Base-by-base conservation (phyloP, 2,329 filamentous ascomycete species). In the Colletotrichum paranaense region DNA sequence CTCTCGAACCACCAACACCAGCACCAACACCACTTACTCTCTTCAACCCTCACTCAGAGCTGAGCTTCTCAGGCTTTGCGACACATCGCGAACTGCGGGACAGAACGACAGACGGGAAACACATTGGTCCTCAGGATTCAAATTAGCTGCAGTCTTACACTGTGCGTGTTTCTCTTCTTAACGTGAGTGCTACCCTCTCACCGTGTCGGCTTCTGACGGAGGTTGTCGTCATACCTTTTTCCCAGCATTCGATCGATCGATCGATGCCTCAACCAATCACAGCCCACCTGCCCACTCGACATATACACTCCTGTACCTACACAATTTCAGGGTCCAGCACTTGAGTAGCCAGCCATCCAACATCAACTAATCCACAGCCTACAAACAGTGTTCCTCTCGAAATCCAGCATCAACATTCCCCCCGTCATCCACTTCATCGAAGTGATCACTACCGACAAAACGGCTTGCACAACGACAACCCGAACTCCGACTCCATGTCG, bases 161-260 rank as follows among this genome's bases (percentile, higher is more conserved):
- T 55, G 42, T 56, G 60, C 42, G 56, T 11, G 24, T 46, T 63
- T 52, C 30, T 68, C 12, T 12, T 26, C n/a, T 35, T 26, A 42
- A n/a, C 38, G 59, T 72, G 68, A 26, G 70, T 73, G 55, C 4
- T 59, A 70, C 60, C 30, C 35, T 68, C 58, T 19, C 55, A 60
- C 46, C 30, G 67, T 46, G 24, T 46, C 60, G 26, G 56, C 35
- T 65, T 49, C 55, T 65, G 56, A 56, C 26, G 55, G 53, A 26
- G 32, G 42, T 28, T 73, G 67, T 65, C 70, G 70, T 73, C 70
- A 73, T 73, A 66, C 67, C 70, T 62, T 49, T 49, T 49, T 49
- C 46, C 19, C 26, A 53, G 16, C 53, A 1, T 58, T 76, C 78
- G 79, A 80, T 81, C 80, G 80, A 81, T 81, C 80, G 80, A 81